A percentile compares a stretch with the other conserved stretches of the same genome.
These are phyloP conservation scores for Vigna angularis DNA, from an alignment of 306 rosid species.

Conservation along the genomic window DNA sequence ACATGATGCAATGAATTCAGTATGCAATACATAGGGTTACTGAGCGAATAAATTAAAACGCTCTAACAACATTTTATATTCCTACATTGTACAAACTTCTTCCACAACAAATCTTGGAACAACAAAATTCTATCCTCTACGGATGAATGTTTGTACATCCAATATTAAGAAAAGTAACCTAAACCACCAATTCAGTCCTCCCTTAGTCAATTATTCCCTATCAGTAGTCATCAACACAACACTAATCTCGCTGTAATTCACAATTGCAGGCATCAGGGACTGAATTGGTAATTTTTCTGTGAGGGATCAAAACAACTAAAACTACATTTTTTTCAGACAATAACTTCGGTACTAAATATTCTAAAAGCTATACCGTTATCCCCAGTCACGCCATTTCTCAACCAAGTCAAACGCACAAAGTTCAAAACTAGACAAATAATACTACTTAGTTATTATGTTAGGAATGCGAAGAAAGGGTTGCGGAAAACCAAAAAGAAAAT, in stretches of 20 bases:
- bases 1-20: neutral
- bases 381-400: neutral
- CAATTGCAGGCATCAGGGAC: neutral
- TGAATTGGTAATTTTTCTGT: neutral
- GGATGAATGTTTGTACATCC: neutral
- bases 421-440: constrained; percentile 2
- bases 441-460: constrained; percentile 17
- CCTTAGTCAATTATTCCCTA: neutral
- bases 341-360: neutral
- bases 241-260: neutral
- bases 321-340: neutral
- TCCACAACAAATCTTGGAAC: constrained; percentile 16
- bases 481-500: neutral
- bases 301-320: neutral
- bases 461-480: neutral
- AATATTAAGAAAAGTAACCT: neutral
- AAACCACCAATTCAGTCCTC: neutral
- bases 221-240: neutral
- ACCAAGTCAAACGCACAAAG: neutral
- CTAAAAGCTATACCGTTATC: neutral
- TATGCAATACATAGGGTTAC: neutral
- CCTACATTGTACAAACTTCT: constrained; percentile 8
- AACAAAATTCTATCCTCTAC: neutral
- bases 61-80: neutral
- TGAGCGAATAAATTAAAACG: neutral